phyloP scores from a whole-genome alignment of 2,329 filamentous ascomycete species.

The Talaromyces sp. region DNA sequence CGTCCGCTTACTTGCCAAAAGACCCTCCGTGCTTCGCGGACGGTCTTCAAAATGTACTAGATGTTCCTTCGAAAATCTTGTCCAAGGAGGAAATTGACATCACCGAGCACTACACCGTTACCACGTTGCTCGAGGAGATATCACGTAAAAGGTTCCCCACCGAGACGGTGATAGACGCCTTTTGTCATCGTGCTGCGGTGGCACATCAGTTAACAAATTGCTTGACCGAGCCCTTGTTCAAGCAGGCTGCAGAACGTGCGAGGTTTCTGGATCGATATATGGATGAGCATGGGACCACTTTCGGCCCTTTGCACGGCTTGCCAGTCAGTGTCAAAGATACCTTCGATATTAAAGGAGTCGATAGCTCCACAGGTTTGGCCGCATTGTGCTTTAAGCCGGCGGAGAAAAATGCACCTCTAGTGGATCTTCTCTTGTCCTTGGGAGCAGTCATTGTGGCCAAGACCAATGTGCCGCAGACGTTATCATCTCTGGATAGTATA shows the following conservation, averaged over 20 bases:
- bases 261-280: slow-evolving; percentile 32
- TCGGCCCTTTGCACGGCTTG: slow-evolving; percentile 36
- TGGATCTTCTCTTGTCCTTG: slow-evolving; percentile 4
- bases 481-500: slow-evolving; percentile 48
- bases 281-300: slow-evolving; percentile 18
- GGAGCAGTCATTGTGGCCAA: slow-evolving; percentile 54
- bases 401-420: background rate
- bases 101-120: slow-evolving; percentile 3
- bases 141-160: background rate
- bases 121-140: background rate
- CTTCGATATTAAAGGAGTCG: slow-evolving; percentile 38
- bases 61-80: slow-evolving; percentile 3
- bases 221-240: slow-evolving; percentile 35
- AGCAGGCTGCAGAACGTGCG: slow-evolving; percentile 29
- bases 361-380: slow-evolving; percentile 54
- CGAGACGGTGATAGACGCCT: slow-evolving; percentile 3
- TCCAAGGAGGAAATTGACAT: slow-evolving; percentile 2
- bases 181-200: slow-evolving; percentile 4
- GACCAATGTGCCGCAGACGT: slow-evolving; percentile 56
- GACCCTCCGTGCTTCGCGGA: slow-evolving; percentile 1
- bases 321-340: slow-evolving; percentile 34
- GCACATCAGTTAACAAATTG: slow-evolving; percentile 16
- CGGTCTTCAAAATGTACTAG: slow-evolving; percentile 4
- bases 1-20: slow-evolving; percentile 1
- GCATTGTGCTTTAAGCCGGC: slow-evolving; percentile 15